These are phyloP conservation scores for Colletotrichum brevisporum DNA, from an alignment of 2,329 filamentous ascomycete genomes.

Conservation along the genomic window DNA sequence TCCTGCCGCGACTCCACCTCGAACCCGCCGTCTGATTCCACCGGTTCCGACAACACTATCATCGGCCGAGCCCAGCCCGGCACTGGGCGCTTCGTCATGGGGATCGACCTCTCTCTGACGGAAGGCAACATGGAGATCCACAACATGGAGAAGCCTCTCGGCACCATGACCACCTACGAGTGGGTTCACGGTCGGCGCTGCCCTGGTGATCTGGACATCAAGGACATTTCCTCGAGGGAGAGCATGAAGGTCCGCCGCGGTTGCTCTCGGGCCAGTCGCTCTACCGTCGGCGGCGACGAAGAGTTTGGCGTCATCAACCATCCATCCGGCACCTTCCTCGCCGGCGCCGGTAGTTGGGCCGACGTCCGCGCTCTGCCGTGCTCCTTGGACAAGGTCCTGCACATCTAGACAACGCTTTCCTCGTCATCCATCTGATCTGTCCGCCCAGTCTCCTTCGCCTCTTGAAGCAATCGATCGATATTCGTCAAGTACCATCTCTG, in stretches of 20 bases:
- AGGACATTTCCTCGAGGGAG: conserved; percentile 32
- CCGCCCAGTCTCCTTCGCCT: not conserved
- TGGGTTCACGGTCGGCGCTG: conserved; percentile 29
- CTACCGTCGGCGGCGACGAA: conserved; percentile 14
- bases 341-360: conserved; percentile 34
- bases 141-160: conserved; percentile 12
- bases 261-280: conserved; percentile 19
- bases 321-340: conserved; percentile 22
- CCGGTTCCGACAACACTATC: conserved; percentile 28
- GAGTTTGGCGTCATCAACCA: conserved; percentile 34
- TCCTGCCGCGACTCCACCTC: not conserved
- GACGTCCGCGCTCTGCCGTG: conserved; percentile 14
- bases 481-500: not conserved
- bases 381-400: conserved; percentile 1
- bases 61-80: not conserved
- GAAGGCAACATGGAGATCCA: conserved; percentile 27
- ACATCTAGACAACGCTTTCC: not conserved
- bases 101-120: conserved; percentile 16
- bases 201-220: conserved; percentile 29
- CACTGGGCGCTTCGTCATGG: not conserved
- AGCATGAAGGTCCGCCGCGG: conserved; percentile 29
- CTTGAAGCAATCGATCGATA: not conserved
- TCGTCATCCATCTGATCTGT: not conserved
- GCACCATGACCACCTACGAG: conserved; percentile 17
- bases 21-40: conserved; percentile 4